Percentiles rank a stretch among this genome's conserved stretches.
Conservation (phyloP, 176 grass and related monocot genomes). For the Bromus sterilis region DNA sequence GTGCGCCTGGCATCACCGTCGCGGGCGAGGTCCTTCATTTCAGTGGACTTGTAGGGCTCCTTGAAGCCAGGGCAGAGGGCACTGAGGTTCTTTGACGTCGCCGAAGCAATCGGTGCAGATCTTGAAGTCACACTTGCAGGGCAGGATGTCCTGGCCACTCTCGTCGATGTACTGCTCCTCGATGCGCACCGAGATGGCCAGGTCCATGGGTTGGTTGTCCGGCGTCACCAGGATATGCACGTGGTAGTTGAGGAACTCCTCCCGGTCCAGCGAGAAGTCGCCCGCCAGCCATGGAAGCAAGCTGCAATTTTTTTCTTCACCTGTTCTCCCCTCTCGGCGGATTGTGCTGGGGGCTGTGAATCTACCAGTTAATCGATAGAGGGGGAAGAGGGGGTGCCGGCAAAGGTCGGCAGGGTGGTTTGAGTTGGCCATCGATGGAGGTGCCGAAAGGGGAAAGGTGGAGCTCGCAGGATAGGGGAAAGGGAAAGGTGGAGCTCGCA, state of each 20-base stretch:
- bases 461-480: no score
- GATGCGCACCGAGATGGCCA: constrained; percentile 68
- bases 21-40: constrained; percentile 56
- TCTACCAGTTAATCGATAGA: no score
- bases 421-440: no score
- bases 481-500: no score
- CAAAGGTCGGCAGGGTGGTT: no score
- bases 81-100: constrained; percentile 67
- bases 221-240: constrained; percentile 73
- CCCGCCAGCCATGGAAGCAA: no score
- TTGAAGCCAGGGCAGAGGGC: constrained; percentile 77
- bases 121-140: constrained; percentile 95
- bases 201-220: constrained; percentile 94
- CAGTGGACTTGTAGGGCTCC: constrained; percentile 74
- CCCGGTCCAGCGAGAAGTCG: constrained; percentile 36
- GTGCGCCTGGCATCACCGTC: not conserved
- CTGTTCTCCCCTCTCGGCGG: no score
- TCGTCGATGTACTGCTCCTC: constrained; percentile 97
- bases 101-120: constrained; percentile 85
- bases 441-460: no score
- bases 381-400: no score
- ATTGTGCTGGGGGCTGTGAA: no score
- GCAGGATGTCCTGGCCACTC: constrained; percentile 75
- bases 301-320: no score
- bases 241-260: constrained; percentile 74